These are phyloP conservation scores for Schizochytrium sp. DNA, from an alignment of 108 stramenopile species.

Conservation along the genomic window DNA sequence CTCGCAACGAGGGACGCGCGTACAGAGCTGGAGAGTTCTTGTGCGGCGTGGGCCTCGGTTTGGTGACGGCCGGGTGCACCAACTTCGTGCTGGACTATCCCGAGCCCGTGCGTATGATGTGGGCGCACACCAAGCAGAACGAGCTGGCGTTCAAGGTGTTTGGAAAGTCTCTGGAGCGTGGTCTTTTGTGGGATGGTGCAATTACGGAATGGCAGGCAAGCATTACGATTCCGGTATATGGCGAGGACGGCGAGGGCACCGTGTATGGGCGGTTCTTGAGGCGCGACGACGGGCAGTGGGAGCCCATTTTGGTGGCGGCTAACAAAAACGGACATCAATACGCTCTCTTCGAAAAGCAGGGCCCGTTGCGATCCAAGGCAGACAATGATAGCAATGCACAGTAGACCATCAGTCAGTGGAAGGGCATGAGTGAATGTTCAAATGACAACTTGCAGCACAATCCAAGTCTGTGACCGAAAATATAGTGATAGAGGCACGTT, in stretches of 20 bases:
- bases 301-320: constrained; percentile 53
- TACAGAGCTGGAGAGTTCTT: not conserved
- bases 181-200: constrained; percentile 39
- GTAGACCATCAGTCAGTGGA: not conserved
- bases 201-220: constrained; percentile 49
- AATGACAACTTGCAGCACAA: not conserved
- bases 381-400: not conserved
- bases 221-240: constrained; percentile 11
- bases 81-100: constrained; percentile 54
- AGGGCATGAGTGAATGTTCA: not conserved
- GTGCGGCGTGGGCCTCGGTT: not conserved
- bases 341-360: constrained; percentile 18
- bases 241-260: not conserved
- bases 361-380: not conserved
- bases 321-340: not conserved
- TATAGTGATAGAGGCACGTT: no score
- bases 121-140: not conserved
- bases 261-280: constrained; percentile 43
- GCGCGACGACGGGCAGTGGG: constrained; percentile 9
- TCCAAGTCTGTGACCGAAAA: no score
- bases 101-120: constrained; percentile 29
- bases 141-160: not conserved
- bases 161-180: constrained; percentile 5
- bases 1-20: not conserved
- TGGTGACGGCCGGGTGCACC: constrained; percentile 20